Evolutionary conservation across 805 yeast genomes (phyloP), one percentile per base, ranked within the genome.

Genomic region (Candida corydali): DNA sequence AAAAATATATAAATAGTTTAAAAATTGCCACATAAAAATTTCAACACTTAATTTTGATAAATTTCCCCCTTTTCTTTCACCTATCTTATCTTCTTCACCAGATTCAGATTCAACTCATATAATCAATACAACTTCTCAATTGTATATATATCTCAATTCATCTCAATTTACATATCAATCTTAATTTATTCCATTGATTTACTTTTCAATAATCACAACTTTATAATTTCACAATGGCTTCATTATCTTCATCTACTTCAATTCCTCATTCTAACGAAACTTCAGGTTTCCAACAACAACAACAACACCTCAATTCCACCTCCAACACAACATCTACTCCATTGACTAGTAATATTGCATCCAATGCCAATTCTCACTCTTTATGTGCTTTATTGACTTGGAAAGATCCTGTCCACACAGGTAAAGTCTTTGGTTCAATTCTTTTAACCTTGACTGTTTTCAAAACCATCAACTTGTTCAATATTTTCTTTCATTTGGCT

Each of bases 331-430:
- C 24, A 17, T 10, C 17, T n/a, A 22, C 35, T 15, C 19, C 24
- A 14, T 28, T 16, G 16, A 32, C 37, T 10, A 10, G 3, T 17
- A n/a, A 8, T 18, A 17, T 16, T 6, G 20, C 7, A 9, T n/a
- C 18, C 10, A 30, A 30, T 11, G n/a, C 34, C 7, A 19, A 30
- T 16, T 22, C 34, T n/a, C 26, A 30, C 15, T 29, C 43, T 12
- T 38, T 39, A 18, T 46, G 57, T 47, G 47, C 50, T 27, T 65
- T 85, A 47, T 67, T 86, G 43, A 77, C 86, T 44, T 85, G 94
- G 95, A 65, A 73, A 46, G 69, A 82, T 55, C 93, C 97, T 29
- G 67, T 73, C 45, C 72, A 73, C 55, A 80, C 96, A 35, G 96
- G 83, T 44, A 79, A 80, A 54, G 78, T 82, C 30, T 76, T 87